Base-by-base conservation (phyloP, 768 basidiomycete genomes). In the Boletus sp. region DNA sequence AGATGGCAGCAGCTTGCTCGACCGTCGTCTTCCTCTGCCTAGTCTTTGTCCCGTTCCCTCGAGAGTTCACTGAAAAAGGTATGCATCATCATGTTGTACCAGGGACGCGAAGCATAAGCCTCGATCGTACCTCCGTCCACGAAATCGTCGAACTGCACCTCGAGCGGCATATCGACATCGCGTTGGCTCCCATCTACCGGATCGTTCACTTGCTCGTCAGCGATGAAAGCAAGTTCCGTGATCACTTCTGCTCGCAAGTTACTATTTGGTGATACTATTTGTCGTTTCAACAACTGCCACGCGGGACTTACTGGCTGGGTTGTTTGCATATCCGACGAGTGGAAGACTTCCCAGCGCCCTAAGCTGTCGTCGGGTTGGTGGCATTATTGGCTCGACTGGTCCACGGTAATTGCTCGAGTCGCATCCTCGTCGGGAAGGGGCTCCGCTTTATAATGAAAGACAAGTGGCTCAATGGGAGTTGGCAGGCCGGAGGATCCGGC, bases 131-230 rank as follows among this genome's bases (percentile, higher is more conserved):
- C 64, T 55, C 66, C 64, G 5, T 58, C 50, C 64, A 67, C 59
- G 51, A 67, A 66, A 30, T 69, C 67, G n/a, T 60, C 30, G 5
- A 67, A 67, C 39, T 51, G 50, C 47, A 67, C 58, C 34, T 64
- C 62, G n/a, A 67, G 46, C 13, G 64, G 64, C 13, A 34, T 30
- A 23, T 52, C 52, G 33, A 45, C 9, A 15, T 47, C 42, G 14
- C 19, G 11, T 27, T 40, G 47, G 14, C 13, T 19, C 1, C 30
- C 34, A 6, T 49, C 51, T 8, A 3, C 35, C 35, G 10, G 44
- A 27, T 14, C 29, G 10, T 53, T 53, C 14, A 17, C 48, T 19
- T 40, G 60, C 25, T 45, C 27, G 21, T 68, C 65, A 17, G 60
- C 30, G 27, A 60, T 59, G 30, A 64, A 68, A 15, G 66, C 66